Evolutionary conservation across 2,329 filamentous ascomycete species (phyloP).

Genomic region (Capronia coronata): DNA sequence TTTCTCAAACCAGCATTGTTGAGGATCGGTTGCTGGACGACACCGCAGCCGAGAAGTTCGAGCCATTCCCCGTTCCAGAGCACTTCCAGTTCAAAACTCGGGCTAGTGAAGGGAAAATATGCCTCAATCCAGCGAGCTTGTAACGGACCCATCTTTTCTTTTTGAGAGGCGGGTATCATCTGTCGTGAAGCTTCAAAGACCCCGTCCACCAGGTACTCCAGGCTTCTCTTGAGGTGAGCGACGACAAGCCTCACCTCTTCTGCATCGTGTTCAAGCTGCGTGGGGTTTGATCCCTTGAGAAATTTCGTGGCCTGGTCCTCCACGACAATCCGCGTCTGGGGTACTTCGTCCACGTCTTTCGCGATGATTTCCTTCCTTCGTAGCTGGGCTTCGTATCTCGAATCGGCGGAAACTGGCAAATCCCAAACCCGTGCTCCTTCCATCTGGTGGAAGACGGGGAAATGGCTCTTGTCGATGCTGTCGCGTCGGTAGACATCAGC

Average conservation of each 20-base stretch:
- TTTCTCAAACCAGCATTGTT: conserved; percentile 67
- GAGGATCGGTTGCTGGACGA: conserved; percentile 77
- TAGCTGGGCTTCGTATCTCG: conserved; percentile 26
- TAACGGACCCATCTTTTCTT: conserved; percentile 51
- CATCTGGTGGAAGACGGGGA: conserved; percentile 98
- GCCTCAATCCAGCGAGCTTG: conserved; percentile 91
- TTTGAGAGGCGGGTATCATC: conserved; percentile 33
- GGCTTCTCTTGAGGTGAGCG: conserved; percentile 76
- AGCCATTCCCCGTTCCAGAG: conserved; percentile 94
- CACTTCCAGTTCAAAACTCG: conserved; percentile 93
- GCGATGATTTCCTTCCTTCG: conserved; percentile 27
- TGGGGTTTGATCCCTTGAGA: conserved; percentile 71
- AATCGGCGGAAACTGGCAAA: conserved; percentile 30
- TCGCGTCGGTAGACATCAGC: conserved; percentile 95
- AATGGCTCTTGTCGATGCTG: conserved; percentile 90
- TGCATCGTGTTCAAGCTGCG: conserved; percentile 65
- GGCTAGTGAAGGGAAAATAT: conserved; percentile 94
- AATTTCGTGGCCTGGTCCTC: conserved; percentile 40
- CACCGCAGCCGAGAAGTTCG: conserved; percentile 87
- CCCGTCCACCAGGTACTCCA: conserved; percentile 84
- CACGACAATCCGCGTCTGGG: conserved; percentile 48
- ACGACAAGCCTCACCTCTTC: conserved; percentile 78
- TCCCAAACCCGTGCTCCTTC: conserved; percentile 88
- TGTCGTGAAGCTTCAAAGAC: conserved; percentile 73
- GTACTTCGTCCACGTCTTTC: conserved; percentile 60